Base-by-base conservation (phyloP, 345 rosid genomes). In the Ailanthus altissimus region DNA sequence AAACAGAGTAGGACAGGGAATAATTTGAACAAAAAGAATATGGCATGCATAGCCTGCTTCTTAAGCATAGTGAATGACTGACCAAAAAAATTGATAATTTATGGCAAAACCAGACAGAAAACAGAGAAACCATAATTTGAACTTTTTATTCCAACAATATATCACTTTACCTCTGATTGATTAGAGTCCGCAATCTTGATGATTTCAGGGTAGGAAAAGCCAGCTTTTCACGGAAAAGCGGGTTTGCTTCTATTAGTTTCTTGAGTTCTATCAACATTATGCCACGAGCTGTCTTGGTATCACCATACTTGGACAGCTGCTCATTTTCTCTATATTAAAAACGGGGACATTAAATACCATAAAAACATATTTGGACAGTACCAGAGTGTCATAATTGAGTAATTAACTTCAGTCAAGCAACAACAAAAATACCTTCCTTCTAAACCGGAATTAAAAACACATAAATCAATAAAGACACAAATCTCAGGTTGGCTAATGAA, bases 241-340 rank as follows among this genome's bases (percentile, higher is more conserved):
- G 95, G 81, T 89, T 91, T 76, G 93, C 93, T 82, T 91, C 95
- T 42, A 89, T 91, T 21, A 91, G 89, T 77, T 89, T 89, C 75
- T 89, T 89, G 4, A 90, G 86, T 84, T 89, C 92, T 78, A 86
- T 76, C 88, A 88, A 79, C 94, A 90, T 89, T 81, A 89, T 87
- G 80, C 86, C 77, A 26, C 94, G 90, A 58, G 91, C 94, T 62
- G 92, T 84, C 76, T 89, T 89, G 23, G 92, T 86, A 62, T 90
- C 94, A 14, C 94, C 94, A 77, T 89, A 89, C 74, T 89, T 90
- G 69, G 94, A 88, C 25, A 90, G 85, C 82, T 90, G 92, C 82
- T 88, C 94, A 64, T 90, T 89, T 78, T 90, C 94, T 84, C 94
- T 90, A 89, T 23, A 78, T 58, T 40, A 5, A 66, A 26, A 60